phyloP scores from a whole-genome alignment of 2,329 filamentous ascomycete genomes.

The Tolypocladium ovalisporum region DNA sequence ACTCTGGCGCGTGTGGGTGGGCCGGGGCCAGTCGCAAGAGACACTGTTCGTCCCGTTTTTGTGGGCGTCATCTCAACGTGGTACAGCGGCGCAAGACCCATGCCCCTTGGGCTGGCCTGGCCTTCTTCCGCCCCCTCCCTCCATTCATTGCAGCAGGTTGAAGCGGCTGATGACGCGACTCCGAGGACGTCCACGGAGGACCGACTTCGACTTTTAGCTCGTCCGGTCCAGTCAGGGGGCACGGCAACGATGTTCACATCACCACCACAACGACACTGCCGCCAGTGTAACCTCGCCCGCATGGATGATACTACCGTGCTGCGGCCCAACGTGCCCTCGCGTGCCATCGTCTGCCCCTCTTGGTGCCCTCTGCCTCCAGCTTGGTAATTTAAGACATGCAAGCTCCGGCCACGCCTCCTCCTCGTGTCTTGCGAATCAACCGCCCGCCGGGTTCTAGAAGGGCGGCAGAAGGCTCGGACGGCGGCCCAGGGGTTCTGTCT shows the following conservation, averaged over 20 bases:
- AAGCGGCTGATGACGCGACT: background rate
- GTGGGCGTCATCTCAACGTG: background rate
- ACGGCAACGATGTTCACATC: background rate
- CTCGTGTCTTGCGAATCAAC: background rate
- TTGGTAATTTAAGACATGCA: background rate
- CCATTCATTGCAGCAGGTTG: background rate
- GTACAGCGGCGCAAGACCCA: background rate
- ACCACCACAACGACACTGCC: background rate
- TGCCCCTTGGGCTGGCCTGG: background rate
- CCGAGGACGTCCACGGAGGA: background rate
- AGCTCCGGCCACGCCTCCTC: background rate
- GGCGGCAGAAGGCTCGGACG: conserved; percentile 15
- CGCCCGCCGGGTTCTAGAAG: conserved; percentile 16
- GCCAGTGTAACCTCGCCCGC: background rate
- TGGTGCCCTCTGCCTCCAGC: background rate
- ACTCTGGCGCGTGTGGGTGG: background rate
- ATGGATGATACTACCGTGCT: background rate
- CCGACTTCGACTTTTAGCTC: background rate
- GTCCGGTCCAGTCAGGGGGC: background rate
- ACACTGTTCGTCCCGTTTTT: background rate
- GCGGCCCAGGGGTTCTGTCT: background rate
- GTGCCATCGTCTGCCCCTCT: background rate
- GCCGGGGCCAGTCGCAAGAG: background rate
- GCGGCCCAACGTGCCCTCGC: background rate
- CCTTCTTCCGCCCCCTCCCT: background rate